Percentiles rank a stretch among this genome's conserved stretches.
These are phyloP conservation scores for Curvularia eragrostidis DNA, from an alignment of 2,329 filamentous ascomycete genomes.

Conservation along the genomic window DNA sequence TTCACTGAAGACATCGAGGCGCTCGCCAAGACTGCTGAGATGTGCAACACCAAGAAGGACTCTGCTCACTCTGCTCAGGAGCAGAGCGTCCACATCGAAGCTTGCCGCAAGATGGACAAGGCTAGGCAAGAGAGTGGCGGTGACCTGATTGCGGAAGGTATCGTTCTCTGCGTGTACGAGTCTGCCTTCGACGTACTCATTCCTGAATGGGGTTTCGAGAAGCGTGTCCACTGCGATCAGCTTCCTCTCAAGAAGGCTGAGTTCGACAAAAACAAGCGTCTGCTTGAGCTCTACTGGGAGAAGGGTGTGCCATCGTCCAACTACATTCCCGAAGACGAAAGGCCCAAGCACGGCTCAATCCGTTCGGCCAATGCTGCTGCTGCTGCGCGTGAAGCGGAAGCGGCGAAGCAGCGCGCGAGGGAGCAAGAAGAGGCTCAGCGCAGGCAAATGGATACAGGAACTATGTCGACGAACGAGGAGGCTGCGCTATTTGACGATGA, in stretches of 20 bases:
- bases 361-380: conserved; percentile 77
- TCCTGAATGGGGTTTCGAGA: conserved; percentile 98
- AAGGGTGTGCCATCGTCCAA: conserved; percentile 97
- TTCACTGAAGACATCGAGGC: conserved; percentile 89
- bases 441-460: conserved; percentile 92
- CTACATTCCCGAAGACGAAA: conserved; percentile 95
- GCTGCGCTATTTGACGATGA: conserved; percentile 97
- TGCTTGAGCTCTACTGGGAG: conserved; percentile 98
- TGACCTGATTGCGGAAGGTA: conserved; percentile 92
- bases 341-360: conserved; percentile 80
- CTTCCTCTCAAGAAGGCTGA: conserved; percentile 98
- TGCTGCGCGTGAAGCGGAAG: conserved; percentile 80
- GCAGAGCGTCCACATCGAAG: conserved; percentile 98
- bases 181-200: conserved; percentile 98
- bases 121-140: conserved; percentile 84
- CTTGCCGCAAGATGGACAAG: conserved; percentile 94
- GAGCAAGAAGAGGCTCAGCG: conserved; percentile 90
- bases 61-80: conserved; percentile 97
- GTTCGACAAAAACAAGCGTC: conserved; percentile 92
- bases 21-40: conserved; percentile 89
- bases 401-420: conserved; percentile 78
- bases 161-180: conserved; percentile 97
- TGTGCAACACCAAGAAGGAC: conserved; percentile 99
- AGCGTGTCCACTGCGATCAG: conserved; percentile 98
- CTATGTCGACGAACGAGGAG: conserved; percentile 89